These are phyloP conservation scores for Lachnellula subtilissima DNA, from an alignment of 2,329 filamentous ascomycete species.

Conservation along the genomic window DNA sequence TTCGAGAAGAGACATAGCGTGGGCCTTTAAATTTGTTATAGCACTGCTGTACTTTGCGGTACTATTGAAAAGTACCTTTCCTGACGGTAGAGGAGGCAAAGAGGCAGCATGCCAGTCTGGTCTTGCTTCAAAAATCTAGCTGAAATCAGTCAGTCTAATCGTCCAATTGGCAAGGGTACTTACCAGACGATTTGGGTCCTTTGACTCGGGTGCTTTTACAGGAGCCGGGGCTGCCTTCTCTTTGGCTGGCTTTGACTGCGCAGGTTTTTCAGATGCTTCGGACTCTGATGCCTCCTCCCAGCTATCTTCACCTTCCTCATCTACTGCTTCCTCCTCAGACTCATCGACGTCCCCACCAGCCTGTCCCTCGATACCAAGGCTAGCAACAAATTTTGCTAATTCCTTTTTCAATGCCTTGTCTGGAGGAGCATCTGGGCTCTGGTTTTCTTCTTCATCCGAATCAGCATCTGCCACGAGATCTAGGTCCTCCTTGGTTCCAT, in stretches of 20 bases:
- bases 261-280: slow-evolving; percentile 9
- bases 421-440: slow-evolving; percentile 22
- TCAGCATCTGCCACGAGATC: slow-evolving; percentile 53
- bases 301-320: slow-evolving; percentile 32
- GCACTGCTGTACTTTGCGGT: slow-evolving; percentile 45
- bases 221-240: neutral
- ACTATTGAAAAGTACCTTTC: slow-evolving; percentile 37
- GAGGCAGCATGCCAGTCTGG: slow-evolving; percentile 63
- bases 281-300: slow-evolving; percentile 33
- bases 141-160: slow-evolving; percentile 25
- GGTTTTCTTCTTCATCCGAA: slow-evolving; percentile 44
- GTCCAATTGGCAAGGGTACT: slow-evolving; percentile 15
- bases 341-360: slow-evolving; percentile 28
- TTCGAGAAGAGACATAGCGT: slow-evolving; percentile 71
- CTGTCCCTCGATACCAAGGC: slow-evolving; percentile 44
- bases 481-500: slow-evolving; percentile 60
- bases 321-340: slow-evolving; percentile 32
- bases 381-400: slow-evolving; percentile 47
- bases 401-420: slow-evolving; percentile 48
- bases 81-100: slow-evolving; percentile 46
- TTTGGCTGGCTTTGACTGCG: slow-evolving; percentile 8
- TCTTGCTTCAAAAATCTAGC: slow-evolving; percentile 53
- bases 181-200: slow-evolving; percentile 31
- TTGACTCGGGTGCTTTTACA: slow-evolving; percentile 7
- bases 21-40: slow-evolving; percentile 57